Evolutionary conservation across 306 rosid genomes (phyloP).

Genomic region (Quillaja saponaria): DNA sequence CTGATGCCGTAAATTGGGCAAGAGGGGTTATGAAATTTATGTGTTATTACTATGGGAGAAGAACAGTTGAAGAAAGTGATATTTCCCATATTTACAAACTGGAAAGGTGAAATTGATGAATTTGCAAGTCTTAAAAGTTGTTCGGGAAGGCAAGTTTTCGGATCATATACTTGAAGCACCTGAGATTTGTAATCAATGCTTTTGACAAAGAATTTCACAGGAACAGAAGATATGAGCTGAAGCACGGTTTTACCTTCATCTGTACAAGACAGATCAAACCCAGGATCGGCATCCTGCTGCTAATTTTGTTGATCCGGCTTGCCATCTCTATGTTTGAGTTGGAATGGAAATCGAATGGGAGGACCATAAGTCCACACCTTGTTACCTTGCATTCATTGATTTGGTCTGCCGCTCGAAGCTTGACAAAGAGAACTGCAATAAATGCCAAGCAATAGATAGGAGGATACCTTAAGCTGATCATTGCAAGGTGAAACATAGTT

Average conservation of each 20-base stretch:
- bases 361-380: conserved; percentile 19
- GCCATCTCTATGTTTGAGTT: too few relatives aligned
- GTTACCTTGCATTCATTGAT: background rate
- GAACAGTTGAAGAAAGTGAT: background rate
- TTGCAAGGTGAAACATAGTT: too few relatives aligned
- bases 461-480: too few relatives aligned
- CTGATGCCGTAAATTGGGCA: background rate
- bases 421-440: background rate
- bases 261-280: background rate
- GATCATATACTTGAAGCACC: background rate
- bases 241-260: background rate
- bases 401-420: background rate
- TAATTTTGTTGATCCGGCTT: too few relatives aligned
- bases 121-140: background rate
- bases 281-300: conserved; percentile 2
- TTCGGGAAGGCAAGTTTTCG: conserved; percentile 14
- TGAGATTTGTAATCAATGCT: background rate
- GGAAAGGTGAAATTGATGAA: too few relatives aligned
- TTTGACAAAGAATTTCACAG: background rate
- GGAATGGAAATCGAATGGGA: background rate
- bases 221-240: background rate
- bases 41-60: conserved; percentile 12
- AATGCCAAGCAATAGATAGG: background rate
- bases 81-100: too few relatives aligned
- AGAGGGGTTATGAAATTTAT: background rate